Evolutionary conservation across 257 asterid genomes (phyloP).

Genomic region (Capsicum rhomboideum): DNA sequence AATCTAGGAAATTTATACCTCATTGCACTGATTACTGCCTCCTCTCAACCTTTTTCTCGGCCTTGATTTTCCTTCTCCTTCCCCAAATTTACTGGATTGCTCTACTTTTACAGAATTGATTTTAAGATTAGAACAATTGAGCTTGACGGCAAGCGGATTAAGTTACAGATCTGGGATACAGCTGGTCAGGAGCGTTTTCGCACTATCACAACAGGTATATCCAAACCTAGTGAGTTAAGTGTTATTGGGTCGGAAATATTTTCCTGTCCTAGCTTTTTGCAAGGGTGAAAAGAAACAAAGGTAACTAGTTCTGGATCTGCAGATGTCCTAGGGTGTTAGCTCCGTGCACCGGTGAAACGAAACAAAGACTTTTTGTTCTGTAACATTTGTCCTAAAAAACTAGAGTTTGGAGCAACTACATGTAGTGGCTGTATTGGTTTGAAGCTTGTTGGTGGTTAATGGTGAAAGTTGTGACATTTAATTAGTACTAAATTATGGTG

Average conservation of each 20-base stretch:
- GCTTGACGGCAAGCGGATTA: constrained; percentile 63
- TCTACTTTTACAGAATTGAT: constrained; percentile 45
- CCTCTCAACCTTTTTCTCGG: not conserved
- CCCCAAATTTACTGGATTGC: not conserved
- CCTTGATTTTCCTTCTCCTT: not conserved
- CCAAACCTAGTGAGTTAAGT: not conserved
- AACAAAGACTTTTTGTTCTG: not conserved
- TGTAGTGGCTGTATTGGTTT: not conserved
- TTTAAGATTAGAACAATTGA: constrained; percentile 80
- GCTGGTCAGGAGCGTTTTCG: constrained; percentile 90
- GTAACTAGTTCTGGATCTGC: not conserved
- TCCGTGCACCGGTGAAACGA: not conserved
- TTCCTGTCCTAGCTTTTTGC: not conserved
- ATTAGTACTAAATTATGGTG: not conserved
- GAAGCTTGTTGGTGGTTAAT: not conserved
- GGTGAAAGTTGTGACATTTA: not conserved
- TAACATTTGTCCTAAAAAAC: not conserved
- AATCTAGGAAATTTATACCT: not conserved
- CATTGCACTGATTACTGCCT: not conserved
- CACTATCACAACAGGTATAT: constrained; percentile 71
- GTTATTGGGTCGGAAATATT: not conserved
- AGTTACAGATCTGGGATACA: constrained; percentile 78
- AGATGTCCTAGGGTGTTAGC: not conserved
- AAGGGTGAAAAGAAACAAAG: not conserved
- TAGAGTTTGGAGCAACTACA: not conserved